These are phyloP conservation scores for Sporothrix schenckii DNA, from an alignment of 2,329 filamentous ascomycete species.

Conservation along the genomic window DNA sequence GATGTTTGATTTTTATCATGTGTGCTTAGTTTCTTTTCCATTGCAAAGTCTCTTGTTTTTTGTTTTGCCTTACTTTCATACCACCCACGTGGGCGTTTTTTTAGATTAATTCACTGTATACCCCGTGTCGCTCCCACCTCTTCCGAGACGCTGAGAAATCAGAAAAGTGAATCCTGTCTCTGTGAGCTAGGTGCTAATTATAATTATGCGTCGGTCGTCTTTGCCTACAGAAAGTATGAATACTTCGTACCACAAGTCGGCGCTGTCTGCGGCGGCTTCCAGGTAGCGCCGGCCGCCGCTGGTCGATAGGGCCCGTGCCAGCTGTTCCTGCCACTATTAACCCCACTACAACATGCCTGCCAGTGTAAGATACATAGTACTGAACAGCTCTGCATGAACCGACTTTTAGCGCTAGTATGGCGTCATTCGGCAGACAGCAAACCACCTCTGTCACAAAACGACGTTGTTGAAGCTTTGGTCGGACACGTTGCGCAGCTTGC, in stretches of 20 bases:
- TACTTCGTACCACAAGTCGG: neutral
- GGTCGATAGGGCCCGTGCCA: neutral
- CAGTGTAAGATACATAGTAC: neutral
- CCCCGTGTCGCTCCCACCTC: neutral
- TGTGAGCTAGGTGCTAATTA: neutral
- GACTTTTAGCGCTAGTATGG: slow-evolving; percentile 30
- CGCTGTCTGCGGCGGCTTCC: slow-evolving; percentile 9
- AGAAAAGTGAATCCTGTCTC: neutral
- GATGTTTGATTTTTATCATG: neutral
- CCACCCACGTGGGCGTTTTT: neutral
- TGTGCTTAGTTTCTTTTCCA: neutral
- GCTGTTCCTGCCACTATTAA: neutral
- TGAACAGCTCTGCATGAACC: neutral
- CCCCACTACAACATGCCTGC: neutral
- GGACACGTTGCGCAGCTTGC: neutral
- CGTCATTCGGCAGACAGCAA: slow-evolving; percentile 29
- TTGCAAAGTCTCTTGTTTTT: slow-evolving; percentile 7
- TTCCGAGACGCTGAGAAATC: neutral
- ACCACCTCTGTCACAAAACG: neutral
- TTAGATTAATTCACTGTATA: neutral
- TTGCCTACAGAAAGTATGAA: neutral
- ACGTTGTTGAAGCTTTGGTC: neutral
- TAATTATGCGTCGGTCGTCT: neutral
- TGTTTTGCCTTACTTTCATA: neutral
- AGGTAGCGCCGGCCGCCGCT: neutral